A percentile compares a stretch with the other conserved stretches of the same genome.
Evolutionary conservation across 345 rosid species (phyloP).

Genomic region (Triadica sebifera): DNA sequence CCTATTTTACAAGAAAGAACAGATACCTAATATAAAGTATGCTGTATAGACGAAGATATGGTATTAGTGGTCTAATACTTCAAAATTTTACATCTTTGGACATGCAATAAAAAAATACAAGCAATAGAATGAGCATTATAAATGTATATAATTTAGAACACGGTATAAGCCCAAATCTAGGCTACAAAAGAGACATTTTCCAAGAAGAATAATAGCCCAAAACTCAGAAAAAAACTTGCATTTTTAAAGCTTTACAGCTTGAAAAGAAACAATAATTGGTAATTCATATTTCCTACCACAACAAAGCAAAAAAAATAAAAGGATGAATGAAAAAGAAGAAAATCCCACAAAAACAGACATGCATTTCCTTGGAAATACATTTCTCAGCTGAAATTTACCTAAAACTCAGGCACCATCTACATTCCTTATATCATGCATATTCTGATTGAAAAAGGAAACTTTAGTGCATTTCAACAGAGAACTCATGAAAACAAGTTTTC

Average conservation of each 20-base stretch:
- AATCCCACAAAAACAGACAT: not conserved
- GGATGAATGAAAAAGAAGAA: not conserved
- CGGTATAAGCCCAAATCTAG: too few species aligned
- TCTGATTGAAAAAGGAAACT: not conserved
- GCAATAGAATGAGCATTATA: not conserved
- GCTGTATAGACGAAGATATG: not conserved
- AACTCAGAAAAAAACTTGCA: not conserved
- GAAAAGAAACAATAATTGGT: not conserved
- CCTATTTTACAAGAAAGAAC: not conserved
- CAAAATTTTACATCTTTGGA: not conserved
- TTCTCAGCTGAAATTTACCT: not conserved
- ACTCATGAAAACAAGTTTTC: not conserved
- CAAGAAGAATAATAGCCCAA: slow-evolving; percentile 6
- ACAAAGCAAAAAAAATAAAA: not conserved
- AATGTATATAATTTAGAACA: not conserved
- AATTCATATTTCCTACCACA: not conserved
- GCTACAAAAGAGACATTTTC: not conserved
- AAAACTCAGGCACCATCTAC: not conserved
- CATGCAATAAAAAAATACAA: not conserved
- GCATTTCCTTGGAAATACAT: not conserved
- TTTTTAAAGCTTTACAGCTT: not conserved
- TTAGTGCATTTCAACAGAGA: not conserved
- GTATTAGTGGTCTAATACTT: not conserved
- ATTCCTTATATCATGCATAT: not conserved
- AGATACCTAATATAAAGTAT: not conserved